Evolutionary conservation across 371 early-diverging fungal species (phyloP).

Genomic region (Actinomortierella wolfii): DNA sequence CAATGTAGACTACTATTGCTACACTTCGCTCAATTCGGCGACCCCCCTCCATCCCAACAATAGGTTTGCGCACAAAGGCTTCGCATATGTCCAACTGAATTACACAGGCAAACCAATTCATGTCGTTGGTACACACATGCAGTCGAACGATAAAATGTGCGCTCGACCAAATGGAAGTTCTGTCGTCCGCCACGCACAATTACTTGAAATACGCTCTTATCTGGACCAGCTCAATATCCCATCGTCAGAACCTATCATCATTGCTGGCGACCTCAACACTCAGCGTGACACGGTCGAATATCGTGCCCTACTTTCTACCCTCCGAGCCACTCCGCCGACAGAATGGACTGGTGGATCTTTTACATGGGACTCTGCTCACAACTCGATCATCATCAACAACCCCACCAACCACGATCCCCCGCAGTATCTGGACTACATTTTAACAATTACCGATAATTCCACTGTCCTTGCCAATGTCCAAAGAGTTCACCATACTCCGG

Average conservation of each 20-base stretch:
- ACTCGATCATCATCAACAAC: slow-evolving; percentile 17
- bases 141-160: slow-evolving; percentile 25
- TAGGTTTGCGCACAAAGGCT: slow-evolving; percentile 43
- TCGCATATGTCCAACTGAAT: slow-evolving; percentile 30
- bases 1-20: not conserved
- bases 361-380: slow-evolving; percentile 28
- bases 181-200: not conserved
- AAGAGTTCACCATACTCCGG: too few species aligned
- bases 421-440: too few species aligned
- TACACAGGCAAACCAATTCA: slow-evolving; percentile 29
- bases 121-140: slow-evolving; percentile 38
- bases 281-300: slow-evolving; percentile 19
- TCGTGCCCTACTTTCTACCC: slow-evolving; percentile 9
- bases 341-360: slow-evolving; percentile 17
- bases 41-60: not conserved
- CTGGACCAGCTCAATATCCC: slow-evolving; percentile 37
- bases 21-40: too few species aligned
- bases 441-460: too few species aligned
- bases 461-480: too few species aligned
- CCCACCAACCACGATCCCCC: too few species aligned
- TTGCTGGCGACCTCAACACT: slow-evolving; percentile 40
- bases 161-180: slow-evolving; percentile 9
- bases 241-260: slow-evolving; percentile 29
- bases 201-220: slow-evolving; percentile 21
- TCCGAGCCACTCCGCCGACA: slow-evolving; percentile 15